Base-by-base conservation (phyloP, 2,329 filamentous ascomycete species). In the Shiraia sp. region DNA sequence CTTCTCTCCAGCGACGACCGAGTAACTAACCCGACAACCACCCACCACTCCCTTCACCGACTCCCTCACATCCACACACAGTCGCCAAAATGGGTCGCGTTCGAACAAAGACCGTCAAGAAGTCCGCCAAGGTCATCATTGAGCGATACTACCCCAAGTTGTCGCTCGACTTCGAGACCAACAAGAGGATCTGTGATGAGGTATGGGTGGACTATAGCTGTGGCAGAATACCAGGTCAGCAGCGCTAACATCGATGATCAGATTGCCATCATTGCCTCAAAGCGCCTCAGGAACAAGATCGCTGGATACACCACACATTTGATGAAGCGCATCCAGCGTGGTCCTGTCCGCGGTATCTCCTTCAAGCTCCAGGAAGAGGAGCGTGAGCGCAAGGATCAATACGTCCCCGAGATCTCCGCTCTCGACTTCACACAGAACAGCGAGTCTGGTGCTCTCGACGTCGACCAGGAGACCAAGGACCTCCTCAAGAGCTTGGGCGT, bases 321-420 rank as follows among this genome's bases (percentile, higher is more conserved):
- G 78, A 99, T 99, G 95, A 97, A 97, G 87, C 93, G 93, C 79
- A 99, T 99, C 69, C 93, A 97, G 83, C 90, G 93, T 76, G 93
- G 93, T 61, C 93, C 93, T 61, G 93, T 99, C 78, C 95, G 93
- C 70, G 93, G 93, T 82, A 99, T 99, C 80, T 99, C 95, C 78
- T 99, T 99, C 91, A 99, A 99, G 86, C 89, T 99, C 51, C 93
- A 99, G 81, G 93, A 99, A 82, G 93, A 99, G 83, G 93, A 99
- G 87, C 90, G 93, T 84, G 93, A 99, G 82, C 88, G 93, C 76
- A 99, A 99, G 88, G 93, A 99, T 82, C 93, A 99, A 83, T 99
- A 96, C 82, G 93, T 99, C 61, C 93, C 93, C 72, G 93, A 99
- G 80, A 83, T 99, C 67, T 99, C 95, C 50, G 93, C 93, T 72